Conservation (phyloP, 2,329 filamentous ascomycete species). For the Ceratocystis destructans region DNA sequence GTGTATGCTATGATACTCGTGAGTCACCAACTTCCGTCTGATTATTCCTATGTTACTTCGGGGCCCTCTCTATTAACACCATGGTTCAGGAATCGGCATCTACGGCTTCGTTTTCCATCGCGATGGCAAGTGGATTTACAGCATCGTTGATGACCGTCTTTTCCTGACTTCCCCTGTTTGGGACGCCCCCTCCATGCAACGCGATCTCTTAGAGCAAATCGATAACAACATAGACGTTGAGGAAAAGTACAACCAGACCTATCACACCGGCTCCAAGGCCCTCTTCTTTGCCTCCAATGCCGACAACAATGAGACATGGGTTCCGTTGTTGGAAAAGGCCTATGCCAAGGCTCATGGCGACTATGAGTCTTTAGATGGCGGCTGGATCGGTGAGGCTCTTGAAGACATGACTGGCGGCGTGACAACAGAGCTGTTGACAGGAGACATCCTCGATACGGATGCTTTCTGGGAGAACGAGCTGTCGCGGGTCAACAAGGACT, state of each 20-base stretch:
- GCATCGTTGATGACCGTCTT: constrained; percentile 82
- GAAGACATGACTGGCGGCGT: constrained; percentile 51
- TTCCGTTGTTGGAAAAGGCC: constrained; percentile 67
- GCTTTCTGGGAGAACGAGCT: constrained; percentile 66
- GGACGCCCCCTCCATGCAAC: constrained; percentile 63
- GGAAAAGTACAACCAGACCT: constrained; percentile 53
- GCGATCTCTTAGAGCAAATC: constrained; percentile 59
- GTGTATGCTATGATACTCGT: constrained; percentile 58
- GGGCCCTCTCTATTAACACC: not conserved
- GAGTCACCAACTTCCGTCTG: constrained; percentile 22
- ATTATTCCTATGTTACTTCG: not conserved
- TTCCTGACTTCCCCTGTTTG: constrained; percentile 72
- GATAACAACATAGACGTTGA: constrained; percentile 57
- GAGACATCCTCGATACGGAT: constrained; percentile 50
- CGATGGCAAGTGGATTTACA: constrained; percentile 84
- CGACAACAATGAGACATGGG: constrained; percentile 69
- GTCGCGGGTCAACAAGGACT: constrained; percentile 63
- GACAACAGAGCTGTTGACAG: constrained; percentile 50
- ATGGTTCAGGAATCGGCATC: constrained; percentile 47
- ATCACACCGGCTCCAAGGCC: constrained; percentile 62
- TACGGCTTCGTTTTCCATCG: constrained; percentile 83
- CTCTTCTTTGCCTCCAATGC: constrained; percentile 66
- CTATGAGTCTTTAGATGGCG: constrained; percentile 55
- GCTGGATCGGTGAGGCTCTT: constrained; percentile 50
- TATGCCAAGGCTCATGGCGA: constrained; percentile 76